A percentile compares a stretch with the other conserved stretches of the same genome.
Conservation (phyloP, 2,329 filamentous ascomycete genomes). For the Tolypocladium guangdongense region DNA sequence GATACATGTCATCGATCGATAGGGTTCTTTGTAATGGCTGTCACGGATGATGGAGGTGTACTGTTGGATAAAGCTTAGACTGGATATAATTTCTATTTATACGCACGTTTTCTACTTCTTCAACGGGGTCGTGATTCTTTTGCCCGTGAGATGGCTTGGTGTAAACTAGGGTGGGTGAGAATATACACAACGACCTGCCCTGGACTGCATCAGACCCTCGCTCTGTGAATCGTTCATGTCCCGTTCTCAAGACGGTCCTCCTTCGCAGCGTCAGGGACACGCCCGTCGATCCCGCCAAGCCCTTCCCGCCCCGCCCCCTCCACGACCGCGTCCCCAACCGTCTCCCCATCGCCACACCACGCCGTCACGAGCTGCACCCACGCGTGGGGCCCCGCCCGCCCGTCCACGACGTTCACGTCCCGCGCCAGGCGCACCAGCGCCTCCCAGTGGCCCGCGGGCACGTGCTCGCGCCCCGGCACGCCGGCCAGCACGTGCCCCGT, state of each 20-base stretch:
- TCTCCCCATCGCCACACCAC: conserved; percentile 4
- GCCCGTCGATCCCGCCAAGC: neutral
- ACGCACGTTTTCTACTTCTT: neutral
- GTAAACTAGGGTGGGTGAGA: neutral
- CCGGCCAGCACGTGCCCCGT: conserved; percentile 4
- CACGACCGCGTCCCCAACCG: neutral
- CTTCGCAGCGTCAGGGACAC: too few species aligned
- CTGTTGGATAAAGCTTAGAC: neutral
- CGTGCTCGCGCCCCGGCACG: conserved; percentile 1
- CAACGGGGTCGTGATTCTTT: neutral
- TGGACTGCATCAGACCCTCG: neutral
- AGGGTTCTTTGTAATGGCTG: neutral
- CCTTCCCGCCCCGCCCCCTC: neutral
- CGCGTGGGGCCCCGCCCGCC: neutral
- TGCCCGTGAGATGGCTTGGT: neutral
- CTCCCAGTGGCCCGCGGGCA: conserved; percentile 8
- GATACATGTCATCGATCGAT: neutral
- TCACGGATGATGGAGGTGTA: neutral
- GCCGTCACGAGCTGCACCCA: conserved; percentile 4
- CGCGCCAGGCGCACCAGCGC: conserved; percentile 4
- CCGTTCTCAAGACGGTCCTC: neutral
- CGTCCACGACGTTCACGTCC: neutral
- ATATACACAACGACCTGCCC: neutral
- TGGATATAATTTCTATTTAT: neutral
- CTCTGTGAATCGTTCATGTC: neutral